Percentiles rank a stretch among this genome's conserved stretches.
These are phyloP conservation scores for Sordariomycetes sp. DNA, from an alignment of 2,329 filamentous ascomycete genomes.

Conservation along the genomic window DNA sequence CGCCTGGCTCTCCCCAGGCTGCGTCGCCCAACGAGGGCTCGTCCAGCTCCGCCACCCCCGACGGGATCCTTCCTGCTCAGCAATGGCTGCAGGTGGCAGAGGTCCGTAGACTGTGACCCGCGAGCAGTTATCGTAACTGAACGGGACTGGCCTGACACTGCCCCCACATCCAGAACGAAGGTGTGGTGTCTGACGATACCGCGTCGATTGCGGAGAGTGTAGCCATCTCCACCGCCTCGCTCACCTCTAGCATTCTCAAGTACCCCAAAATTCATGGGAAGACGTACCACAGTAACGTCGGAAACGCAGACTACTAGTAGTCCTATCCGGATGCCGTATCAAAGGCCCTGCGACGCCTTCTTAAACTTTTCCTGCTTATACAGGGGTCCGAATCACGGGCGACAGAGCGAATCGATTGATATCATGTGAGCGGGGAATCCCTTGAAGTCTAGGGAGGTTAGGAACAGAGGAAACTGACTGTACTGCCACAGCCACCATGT, in stretches of 20 bases:
- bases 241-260: constrained; percentile 15
- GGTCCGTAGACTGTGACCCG: background rate
- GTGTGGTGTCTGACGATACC: background rate
- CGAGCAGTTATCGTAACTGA: background rate
- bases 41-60: background rate
- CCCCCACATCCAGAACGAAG: background rate
- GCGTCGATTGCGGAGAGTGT: background rate
- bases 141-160: background rate
- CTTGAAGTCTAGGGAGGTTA: no score
- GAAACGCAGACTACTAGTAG: constrained; percentile 15
- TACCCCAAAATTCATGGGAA: constrained; percentile 17
- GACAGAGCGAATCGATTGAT: constrained; percentile 9
- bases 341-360: background rate
- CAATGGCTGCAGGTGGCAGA: background rate
- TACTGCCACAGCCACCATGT: constrained; percentile 9
- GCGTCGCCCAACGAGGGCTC: background rate
- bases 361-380: background rate
- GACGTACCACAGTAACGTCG: constrained; percentile 15
- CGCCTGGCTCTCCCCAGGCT: background rate
- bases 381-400: constrained; percentile 7
- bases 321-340: no score
- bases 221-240: constrained; percentile 12
- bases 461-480: background rate
- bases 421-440: constrained; percentile 8
- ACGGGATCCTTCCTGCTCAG: background rate